Evolutionary conservation across 202 grass and related monocot species (phyloP), one percentile per base, ranked within the genome.

Genomic region (Tripidium arundinaceum): DNA sequence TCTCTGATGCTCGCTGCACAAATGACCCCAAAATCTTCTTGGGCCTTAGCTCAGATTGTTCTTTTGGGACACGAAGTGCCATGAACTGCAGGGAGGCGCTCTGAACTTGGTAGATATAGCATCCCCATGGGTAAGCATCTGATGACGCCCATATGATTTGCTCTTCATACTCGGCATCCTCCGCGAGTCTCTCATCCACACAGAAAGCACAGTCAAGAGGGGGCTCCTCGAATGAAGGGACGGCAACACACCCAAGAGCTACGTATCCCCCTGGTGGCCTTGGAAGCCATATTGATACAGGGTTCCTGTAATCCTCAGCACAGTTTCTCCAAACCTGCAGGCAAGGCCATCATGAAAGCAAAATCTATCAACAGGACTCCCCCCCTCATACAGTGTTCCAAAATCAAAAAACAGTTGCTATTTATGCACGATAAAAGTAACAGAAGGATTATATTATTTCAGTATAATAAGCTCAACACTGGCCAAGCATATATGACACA

Each of bases 61-160:
- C 96, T 80, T 93, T 98, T 67, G 74, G 87, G 62, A 77, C 81
- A 64, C 95, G 86, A 26, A 98, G 72, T 25, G 92, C 88, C 75
- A 98, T 83, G 65, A 98, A 98, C 66, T 93, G 92, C 55, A 93
- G 60, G 19, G 96, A 91, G 63, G 46, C 49, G 61, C 92, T 93
- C 82, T 78, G 83, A 72, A 98, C 82, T 83, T 95, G 95, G 76
- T 98, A 98, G n/a, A 98, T 54, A 72, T 93, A 95, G 65, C 95
- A 98, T 65, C 88, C 87, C 95, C 92, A 98, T 37, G 95, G 95
- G 43, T 93, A 98, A 62, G 90, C 82, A 81, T 95, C 95, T 22
- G 87, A 85, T 46, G 92, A 83, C 10, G 84, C 36, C 92, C 95
- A 98, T 85, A 95, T 69, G 8, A 84, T 81, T 81, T 95, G 95